Percentiles rank a stretch among this genome's conserved stretches.
Evolutionary conservation across 306 rosid species (phyloP).

Genomic region (Cucurbita argyrosperma): DNA sequence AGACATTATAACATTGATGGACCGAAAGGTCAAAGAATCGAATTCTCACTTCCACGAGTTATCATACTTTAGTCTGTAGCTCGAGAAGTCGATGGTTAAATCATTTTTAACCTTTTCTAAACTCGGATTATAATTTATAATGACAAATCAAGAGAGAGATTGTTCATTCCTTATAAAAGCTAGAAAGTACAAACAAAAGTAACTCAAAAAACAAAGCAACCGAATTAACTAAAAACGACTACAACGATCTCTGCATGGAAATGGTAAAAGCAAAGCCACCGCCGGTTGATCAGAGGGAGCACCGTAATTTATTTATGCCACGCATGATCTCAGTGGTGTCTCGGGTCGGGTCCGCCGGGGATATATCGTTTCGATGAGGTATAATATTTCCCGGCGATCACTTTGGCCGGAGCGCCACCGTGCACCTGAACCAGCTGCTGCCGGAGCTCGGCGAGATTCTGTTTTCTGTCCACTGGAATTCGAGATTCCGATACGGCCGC

Average conservation of each 20-base stretch:
- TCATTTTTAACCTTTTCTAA: too few relatives aligned
- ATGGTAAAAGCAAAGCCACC: not conserved
- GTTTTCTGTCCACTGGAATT: not conserved
- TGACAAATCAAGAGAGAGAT: not conserved
- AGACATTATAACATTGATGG: too few relatives aligned
- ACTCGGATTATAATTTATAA: too few relatives aligned
- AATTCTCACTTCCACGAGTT: too few relatives aligned
- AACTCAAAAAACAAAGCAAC: not conserved
- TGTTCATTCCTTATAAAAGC: not conserved
- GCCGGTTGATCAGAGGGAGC: not conserved
- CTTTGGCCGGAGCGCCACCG: not conserved
- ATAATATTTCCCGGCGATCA: not conserved
- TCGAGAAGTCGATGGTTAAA: too few relatives aligned
- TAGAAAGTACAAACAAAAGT: not conserved
- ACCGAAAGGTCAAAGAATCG: too few relatives aligned
- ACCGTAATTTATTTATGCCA: not conserved
- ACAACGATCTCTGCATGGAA: not conserved
- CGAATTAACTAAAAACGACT: not conserved
- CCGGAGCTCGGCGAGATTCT: not conserved
- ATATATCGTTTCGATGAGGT: not conserved
- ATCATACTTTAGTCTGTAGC: too few relatives aligned
- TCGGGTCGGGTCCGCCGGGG: constrained; percentile 1
- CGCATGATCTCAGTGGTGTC: not conserved
- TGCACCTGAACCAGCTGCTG: not conserved
- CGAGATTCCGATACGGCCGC: not conserved